A percentile compares a stretch with the other conserved stretches of the same genome.
These are phyloP conservation scores for Flaveria bidentis DNA, from an alignment of 129 eudicot species.

Conservation along the genomic window DNA sequence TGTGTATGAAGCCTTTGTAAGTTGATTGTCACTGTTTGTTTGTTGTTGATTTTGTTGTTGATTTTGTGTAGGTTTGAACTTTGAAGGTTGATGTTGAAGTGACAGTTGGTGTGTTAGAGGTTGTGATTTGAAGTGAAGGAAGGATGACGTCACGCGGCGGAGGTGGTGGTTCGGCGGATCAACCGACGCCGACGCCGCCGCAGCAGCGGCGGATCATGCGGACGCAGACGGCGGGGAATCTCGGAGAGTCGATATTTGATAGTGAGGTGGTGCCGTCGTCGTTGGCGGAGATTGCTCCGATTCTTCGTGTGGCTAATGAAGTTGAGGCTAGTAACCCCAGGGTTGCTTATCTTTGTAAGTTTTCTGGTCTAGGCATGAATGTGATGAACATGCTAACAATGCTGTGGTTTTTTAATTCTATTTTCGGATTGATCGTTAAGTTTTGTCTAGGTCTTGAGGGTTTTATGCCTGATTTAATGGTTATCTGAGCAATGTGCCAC, in stretches of 20 bases:
- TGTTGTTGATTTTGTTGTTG: neutral
- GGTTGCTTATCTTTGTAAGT: slow-evolving; percentile 94
- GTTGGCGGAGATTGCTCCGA: slow-evolving; percentile 86
- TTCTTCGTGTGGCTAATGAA: slow-evolving; percentile 99
- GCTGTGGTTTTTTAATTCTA: neutral
- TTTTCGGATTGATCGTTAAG: neutral
- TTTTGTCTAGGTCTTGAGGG: neutral
- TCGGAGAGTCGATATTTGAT: slow-evolving; percentile 90
- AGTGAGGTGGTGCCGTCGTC: slow-evolving; percentile 99
- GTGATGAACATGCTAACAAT: neutral
- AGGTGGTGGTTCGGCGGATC: slow-evolving; percentile 50
- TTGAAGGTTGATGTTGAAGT: slow-evolving; percentile 31
- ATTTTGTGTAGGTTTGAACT: slow-evolving; percentile 17
- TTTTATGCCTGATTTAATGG: slow-evolving; percentile 13
- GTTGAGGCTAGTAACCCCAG: slow-evolving; percentile 91
- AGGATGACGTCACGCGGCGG: slow-evolving; percentile 71
- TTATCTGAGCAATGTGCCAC: slow-evolving; percentile 8
- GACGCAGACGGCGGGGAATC: slow-evolving; percentile 88
- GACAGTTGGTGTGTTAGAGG: slow-evolving; percentile 26
- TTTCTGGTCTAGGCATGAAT: neutral
- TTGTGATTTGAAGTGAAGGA: slow-evolving; percentile 34
- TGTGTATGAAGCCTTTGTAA: neutral
- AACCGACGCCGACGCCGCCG: slow-evolving; percentile 38
- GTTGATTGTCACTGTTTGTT: slow-evolving; percentile 10
- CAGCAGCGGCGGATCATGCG: slow-evolving; percentile 80